Conservation (phyloP, 2,329 filamentous ascomycete genomes). For the Penicillium crustosum region DNA sequence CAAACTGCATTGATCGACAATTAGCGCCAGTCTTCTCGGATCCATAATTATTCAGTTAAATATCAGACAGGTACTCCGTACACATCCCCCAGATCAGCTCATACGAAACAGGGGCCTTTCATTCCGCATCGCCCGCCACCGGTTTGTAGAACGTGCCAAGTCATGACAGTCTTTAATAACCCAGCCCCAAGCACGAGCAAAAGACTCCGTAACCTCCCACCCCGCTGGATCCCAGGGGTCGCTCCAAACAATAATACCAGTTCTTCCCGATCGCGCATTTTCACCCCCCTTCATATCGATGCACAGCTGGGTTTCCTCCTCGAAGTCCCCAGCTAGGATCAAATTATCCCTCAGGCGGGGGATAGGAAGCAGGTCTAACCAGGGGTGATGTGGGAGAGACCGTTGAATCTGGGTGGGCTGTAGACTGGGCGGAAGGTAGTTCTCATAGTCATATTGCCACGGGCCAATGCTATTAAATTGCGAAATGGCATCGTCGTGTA, state of each 20-base stretch:
- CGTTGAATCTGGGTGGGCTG: slow-evolving; percentile 23
- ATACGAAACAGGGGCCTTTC: slow-evolving; percentile 19
- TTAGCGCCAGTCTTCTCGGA: neutral
- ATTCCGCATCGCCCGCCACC: slow-evolving; percentile 28
- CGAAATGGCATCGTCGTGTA: slow-evolving; percentile 22
- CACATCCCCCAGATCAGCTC: neutral
- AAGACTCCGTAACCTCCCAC: slow-evolving; percentile 30
- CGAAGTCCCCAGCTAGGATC: slow-evolving; percentile 17
- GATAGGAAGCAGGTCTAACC: slow-evolving; percentile 28
- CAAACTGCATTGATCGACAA: neutral
- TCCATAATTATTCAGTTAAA: too few species aligned
- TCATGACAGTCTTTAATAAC: slow-evolving; percentile 26
- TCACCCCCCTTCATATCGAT: slow-evolving; percentile 19
- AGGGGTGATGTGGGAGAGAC: slow-evolving; percentile 24
- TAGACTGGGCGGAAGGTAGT: slow-evolving; percentile 14
- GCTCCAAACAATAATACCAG: slow-evolving; percentile 30
- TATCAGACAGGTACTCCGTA: too few species aligned
- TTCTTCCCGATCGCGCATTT: neutral
- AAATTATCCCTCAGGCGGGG: slow-evolving; percentile 26
- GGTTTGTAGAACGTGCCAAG: slow-evolving; percentile 29
- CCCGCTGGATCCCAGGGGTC: slow-evolving; percentile 30
- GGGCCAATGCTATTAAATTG: slow-evolving; percentile 17
- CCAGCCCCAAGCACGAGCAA: slow-evolving; percentile 31
- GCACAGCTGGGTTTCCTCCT: slow-evolving; percentile 20
- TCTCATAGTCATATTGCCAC: slow-evolving; percentile 1